A percentile compares a stretch with the other conserved stretches of the same genome.
Conservation (phyloP, 2,329 filamentous ascomycete genomes). For the Fusarium sp. region DNA sequence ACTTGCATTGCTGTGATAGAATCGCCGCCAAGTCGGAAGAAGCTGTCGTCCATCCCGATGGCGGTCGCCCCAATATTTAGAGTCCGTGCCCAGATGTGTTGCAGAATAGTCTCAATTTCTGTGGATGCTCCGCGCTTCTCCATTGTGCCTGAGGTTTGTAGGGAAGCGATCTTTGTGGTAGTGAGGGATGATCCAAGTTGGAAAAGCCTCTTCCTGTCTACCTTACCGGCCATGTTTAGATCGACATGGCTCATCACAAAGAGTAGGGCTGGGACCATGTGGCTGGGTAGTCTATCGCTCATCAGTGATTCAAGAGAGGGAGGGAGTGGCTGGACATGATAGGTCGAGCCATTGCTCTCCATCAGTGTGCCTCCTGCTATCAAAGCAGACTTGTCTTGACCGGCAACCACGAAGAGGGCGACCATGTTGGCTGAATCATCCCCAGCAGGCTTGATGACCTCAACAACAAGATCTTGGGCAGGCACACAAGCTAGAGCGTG, state of each 20-base stretch:
- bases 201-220: not conserved
- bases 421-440: not conserved
- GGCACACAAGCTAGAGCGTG: not conserved
- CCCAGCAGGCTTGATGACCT: not conserved
- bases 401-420: not conserved
- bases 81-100: not conserved
- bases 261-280: not conserved
- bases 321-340: not conserved
- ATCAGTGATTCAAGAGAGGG: not conserved
- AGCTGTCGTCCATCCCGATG: slow-evolving; percentile 14
- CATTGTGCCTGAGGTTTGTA: not conserved
- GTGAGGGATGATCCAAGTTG: not conserved
- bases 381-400: not conserved
- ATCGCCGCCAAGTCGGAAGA: slow-evolving; percentile 16
- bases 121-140: not conserved
- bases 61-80: not conserved
- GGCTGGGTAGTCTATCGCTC: not conserved
- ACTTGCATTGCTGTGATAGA: slow-evolving; percentile 23
- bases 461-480: not conserved
- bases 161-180: not conserved
- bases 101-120: not conserved
- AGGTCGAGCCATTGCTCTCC: not conserved
- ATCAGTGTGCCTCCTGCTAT: not conserved
- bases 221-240: slow-evolving; percentile 4
- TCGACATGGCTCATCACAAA: not conserved